A percentile compares a stretch with the other conserved stretches of the same genome.
phyloP scores from a whole-genome alignment of 2,329 filamentous ascomycete species.

The Trichoderma guizhouense region DNA sequence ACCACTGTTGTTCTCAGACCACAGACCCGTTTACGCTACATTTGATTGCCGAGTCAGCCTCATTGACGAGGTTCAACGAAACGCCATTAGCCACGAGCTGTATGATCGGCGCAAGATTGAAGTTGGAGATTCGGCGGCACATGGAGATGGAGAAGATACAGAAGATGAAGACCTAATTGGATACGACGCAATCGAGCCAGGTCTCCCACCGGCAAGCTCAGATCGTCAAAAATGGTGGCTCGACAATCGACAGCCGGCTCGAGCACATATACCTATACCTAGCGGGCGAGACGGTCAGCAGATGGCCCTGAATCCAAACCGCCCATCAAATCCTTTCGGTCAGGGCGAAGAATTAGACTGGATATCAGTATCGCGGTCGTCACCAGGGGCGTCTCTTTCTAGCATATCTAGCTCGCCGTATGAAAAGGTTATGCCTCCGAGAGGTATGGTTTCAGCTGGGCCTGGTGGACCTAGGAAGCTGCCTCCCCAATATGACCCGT shows the following conservation, averaged over 20 bases:
- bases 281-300: slow-evolving; percentile 46
- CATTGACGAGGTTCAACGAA: slow-evolving; percentile 70
- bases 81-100: slow-evolving; percentile 68
- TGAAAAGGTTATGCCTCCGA: slow-evolving; percentile 54
- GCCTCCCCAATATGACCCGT: slow-evolving; percentile 49
- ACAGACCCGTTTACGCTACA: slow-evolving; percentile 87
- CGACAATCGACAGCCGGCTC: slow-evolving; percentile 68
- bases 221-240: slow-evolving; percentile 70
- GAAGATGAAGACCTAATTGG: slow-evolving; percentile 79
- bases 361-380: slow-evolving; percentile 61
- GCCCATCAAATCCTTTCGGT: slow-evolving; percentile 78
- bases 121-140: slow-evolving; percentile 61
- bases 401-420: slow-evolving; percentile 59
- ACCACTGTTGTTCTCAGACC: slow-evolving; percentile 85
- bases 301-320: slow-evolving; percentile 66
- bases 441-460: slow-evolving; percentile 41
- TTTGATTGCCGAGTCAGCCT: slow-evolving; percentile 83
- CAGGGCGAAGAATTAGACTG: slow-evolving; percentile 76
- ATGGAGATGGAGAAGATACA: slow-evolving; percentile 50
- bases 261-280: slow-evolving; percentile 67
- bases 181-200: slow-evolving; percentile 79
- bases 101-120: slow-evolving; percentile 68
- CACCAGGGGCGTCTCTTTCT: slow-evolving; percentile 52
- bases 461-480: slow-evolving; percentile 49
- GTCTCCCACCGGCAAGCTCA: slow-evolving; percentile 65